Base-by-base conservation (phyloP, 768 basidiomycete genomes). In the Hemileccinum rubropunctum region DNA sequence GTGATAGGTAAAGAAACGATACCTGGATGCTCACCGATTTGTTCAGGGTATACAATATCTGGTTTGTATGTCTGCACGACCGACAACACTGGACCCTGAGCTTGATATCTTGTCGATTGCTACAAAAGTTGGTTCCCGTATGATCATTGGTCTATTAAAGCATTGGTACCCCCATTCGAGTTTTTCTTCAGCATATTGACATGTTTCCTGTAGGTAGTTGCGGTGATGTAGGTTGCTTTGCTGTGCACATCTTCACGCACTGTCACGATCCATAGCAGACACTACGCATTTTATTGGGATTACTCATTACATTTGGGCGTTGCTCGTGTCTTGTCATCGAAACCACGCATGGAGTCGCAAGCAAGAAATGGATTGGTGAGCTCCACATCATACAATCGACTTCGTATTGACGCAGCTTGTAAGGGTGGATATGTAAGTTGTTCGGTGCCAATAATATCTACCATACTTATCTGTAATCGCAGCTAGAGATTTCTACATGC, bases 81-180 rank as follows among this genome's bases (percentile, higher is more conserved):
- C 30, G 15, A 26, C 13, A 4, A 57, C 54, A 15, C 15, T 57
- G 40, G 54, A 47, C 7, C 56, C 57, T 23, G 23, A 23, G 6
- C 23, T 23, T 23, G 23, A 23, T 6, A 6, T 23, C 23, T 23
- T 23, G 15, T 38, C 35, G 20, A 43, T 48, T 12, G 35, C 14
- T 57, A 57, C n/a, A 0, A 11, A 3, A 15, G 12, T 33, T 58
- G 50, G 56, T 58, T 58, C 32, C 56, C 56, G 2, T 8, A 48
- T 1, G 57, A 58, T 30, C 30, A 30, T 2, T 36, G 30, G 42
- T 21, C n/a, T 13, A 30, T 38, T 0, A 58, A 53, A 27, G 20
- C 43, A 26, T 32, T 54, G 0, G 56, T 58, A 39, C 1, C 47
- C 13, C 15, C 6, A 30, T 28, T 14, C 12, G 9, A 1, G 1